Conservation (phyloP, 371 early-diverging fungal genomes). For the Racocetra persica region DNA sequence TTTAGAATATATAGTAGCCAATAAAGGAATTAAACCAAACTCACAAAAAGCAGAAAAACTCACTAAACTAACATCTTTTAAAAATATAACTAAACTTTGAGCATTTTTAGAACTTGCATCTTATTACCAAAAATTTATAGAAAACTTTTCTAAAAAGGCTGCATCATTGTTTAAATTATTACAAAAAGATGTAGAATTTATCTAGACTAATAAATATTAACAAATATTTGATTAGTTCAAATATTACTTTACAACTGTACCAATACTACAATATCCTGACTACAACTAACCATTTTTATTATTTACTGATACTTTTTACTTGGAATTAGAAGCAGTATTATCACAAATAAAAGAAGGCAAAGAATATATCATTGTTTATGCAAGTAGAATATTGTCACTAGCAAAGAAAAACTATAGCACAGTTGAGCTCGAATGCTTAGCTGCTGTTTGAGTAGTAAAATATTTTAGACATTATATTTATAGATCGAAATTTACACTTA, state of each 20-base stretch:
- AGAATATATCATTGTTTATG: no score
- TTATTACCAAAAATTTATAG: conserved; percentile 55
- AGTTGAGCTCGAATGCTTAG: no score
- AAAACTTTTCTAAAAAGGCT: conserved; percentile 50
- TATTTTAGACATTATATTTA: no score
- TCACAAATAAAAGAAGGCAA: no score
- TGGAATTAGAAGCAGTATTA: no score
- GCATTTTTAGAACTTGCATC: conserved; percentile 52
- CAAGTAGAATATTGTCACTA: no score
- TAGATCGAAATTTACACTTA: no score
- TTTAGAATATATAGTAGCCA: conserved; percentile 14
- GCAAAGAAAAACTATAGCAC: no score
- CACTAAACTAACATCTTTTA: conserved; percentile 10
- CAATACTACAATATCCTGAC: conserved; percentile 47
- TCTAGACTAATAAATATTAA: conserved; percentile 45
- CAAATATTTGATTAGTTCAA: conserved; percentile 48
- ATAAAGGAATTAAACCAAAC: conserved; percentile 38
- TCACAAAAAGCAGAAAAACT: conserved; percentile 26
- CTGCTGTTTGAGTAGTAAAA: no score
- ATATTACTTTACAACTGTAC: conserved; percentile 21
- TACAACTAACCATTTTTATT: no score
- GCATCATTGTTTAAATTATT: conserved; percentile 55
- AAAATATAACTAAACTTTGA: conserved; percentile 51
- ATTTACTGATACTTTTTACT: no score
- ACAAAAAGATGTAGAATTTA: conserved; percentile 43